phyloP scores from a whole-genome alignment of 1,284 basidiomycete genomes.

The Ceratobasidium sp. region DNA sequence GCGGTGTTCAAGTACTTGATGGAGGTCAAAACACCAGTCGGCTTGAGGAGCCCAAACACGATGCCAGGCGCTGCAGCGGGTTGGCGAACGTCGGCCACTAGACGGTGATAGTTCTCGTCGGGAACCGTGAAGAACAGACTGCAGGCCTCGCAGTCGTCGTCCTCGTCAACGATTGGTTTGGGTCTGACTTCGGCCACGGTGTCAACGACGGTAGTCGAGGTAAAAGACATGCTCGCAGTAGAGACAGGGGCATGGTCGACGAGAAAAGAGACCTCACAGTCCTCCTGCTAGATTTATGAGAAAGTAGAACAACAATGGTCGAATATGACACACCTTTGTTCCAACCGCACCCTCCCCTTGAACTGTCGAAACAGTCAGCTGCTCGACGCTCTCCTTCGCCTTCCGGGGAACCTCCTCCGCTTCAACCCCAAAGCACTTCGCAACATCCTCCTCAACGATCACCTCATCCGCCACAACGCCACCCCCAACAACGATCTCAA shows the following conservation, averaged over 20 bases:
- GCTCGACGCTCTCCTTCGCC: neutral
- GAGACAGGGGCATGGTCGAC: too few relatives aligned
- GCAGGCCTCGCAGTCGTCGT: slow-evolving; percentile 28
- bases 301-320: neutral
- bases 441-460: neutral
- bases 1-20: slow-evolving; percentile 20
- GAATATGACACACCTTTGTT: slow-evolving; percentile 1
- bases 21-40: neutral
- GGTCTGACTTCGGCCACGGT: too few relatives aligned
- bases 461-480: neutral
- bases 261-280: too few relatives aligned
- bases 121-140: slow-evolving; percentile 27
- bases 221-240: too few relatives aligned
- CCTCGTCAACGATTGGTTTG: slow-evolving; percentile 1
- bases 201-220: too few relatives aligned
- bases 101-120: slow-evolving; percentile 9
- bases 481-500: neutral
- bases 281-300: neutral
- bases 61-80: neutral
- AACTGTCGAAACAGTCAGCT: neutral
- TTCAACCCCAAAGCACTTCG: neutral
- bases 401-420: neutral
- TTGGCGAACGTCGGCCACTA: neutral
- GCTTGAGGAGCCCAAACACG: slow-evolving; percentile 12
- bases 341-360: neutral